Evolutionary conservation across 495 filamentous ascomycete species (phyloP), one percentile per base, ranked within the genome.

Genomic region (Penicillium psychrofluorescens): DNA sequence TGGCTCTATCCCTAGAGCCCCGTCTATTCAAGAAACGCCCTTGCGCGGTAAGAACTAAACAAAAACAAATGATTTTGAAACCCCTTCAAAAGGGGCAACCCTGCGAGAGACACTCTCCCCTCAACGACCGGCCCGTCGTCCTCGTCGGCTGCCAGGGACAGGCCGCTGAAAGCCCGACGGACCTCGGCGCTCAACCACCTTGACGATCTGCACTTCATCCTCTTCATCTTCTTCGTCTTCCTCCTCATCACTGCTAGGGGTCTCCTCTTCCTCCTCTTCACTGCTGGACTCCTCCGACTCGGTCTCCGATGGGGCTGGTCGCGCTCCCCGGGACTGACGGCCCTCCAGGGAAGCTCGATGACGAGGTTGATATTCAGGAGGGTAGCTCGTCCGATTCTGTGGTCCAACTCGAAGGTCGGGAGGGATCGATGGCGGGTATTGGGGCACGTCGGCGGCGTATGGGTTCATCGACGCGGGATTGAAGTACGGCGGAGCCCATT

Each of bases 401-500:
- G 58, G 48, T 41, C 55, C 63, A 43, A 52, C 52, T 36, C 52
- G 55, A 43, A 56, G 49, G 41, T 69, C 68, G n/a, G 54, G 45
- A 35, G 65, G 60, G 28, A 57, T 50, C 45, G 63, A 56, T 30
- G 51, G 29, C 28, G 50, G 53, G 40, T 68, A 67, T 8, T 50
- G 51, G 28, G 45, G 44, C 14, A 51, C 56, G 16, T 67, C 69
- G 16, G 46, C 13, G 2, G 51, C 38, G 50, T 68, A 64, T 7
- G 63, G 53, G 22, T 51, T 50, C 40, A 50, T 55, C 37, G 62
- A 59, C 43, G 55, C 50, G 8, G 51, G 59, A 58, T 48, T 63
- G 41, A 47, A 73, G 59, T 70, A 64, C 29, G 68, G 54, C 33
- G 72, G 57, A 5, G 59, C 58, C 71, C 73, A 74, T 39, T 68